phyloP scores from a whole-genome alignment of 345 rosid species.

The Syzygium aromaticum region DNA sequence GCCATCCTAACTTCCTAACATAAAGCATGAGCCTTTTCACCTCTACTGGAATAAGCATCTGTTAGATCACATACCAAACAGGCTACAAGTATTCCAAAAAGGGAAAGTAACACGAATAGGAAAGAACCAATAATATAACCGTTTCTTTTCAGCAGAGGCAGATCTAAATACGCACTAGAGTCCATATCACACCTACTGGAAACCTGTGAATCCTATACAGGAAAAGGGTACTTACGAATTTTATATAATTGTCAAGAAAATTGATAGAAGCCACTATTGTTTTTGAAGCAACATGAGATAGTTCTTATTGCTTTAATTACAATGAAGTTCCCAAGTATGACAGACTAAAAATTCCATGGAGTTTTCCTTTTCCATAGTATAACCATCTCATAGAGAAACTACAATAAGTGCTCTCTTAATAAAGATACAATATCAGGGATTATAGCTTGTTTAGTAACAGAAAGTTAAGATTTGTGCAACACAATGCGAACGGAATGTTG shows the following conservation, averaged over 20 bases:
- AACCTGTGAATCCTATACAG: background rate
- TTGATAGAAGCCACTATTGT: background rate
- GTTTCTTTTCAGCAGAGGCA: background rate
- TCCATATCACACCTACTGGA: background rate
- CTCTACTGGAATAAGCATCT: constrained; percentile 30
- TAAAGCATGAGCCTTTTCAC: constrained; percentile 26
- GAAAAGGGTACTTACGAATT: background rate
- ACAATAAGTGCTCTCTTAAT: background rate
- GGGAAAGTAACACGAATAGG: background rate
- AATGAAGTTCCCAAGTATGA: background rate
- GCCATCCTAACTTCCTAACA: constrained; percentile 30
- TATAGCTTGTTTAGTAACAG: background rate
- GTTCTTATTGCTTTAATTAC: background rate
- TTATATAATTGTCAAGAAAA: background rate
- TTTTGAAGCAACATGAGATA: background rate
- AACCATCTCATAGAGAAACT: background rate
- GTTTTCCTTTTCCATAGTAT: background rate
- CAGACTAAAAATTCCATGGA: background rate
- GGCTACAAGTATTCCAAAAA: background rate
- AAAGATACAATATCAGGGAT: background rate
- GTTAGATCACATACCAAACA: background rate
- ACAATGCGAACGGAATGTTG: background rate
- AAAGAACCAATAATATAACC: background rate
- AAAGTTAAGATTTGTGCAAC: background rate
- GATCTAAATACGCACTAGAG: background rate